These are phyloP conservation scores for Aspergillus phoenicis DNA, from an alignment of 2,329 filamentous ascomycete genomes.

Conservation along the genomic window DNA sequence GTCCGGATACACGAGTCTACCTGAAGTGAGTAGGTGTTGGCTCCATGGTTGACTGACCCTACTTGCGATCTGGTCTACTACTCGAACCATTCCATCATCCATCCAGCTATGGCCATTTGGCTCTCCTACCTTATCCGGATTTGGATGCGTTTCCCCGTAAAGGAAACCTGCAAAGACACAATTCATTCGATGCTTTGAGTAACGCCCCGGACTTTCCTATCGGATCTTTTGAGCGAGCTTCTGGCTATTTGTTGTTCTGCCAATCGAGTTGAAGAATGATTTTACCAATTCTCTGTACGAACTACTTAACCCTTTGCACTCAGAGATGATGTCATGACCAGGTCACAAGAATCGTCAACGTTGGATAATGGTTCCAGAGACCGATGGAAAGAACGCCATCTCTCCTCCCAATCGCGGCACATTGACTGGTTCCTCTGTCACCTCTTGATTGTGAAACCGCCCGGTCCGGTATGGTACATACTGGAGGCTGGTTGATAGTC, in stretches of 20 bases:
- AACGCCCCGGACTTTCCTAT: not conserved
- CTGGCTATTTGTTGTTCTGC: not conserved
- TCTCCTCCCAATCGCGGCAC: not conserved
- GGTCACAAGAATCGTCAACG: not conserved
- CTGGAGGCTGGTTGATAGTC: not conserved
- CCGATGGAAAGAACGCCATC: not conserved
- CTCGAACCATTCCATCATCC: not conserved
- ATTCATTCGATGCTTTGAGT: not conserved
- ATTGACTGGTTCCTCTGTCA: not conserved
- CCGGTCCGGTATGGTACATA: not conserved
- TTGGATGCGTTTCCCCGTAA: too few relatives aligned
- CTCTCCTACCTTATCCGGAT: not conserved
- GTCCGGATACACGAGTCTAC: not conserved
- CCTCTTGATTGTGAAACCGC: not conserved
- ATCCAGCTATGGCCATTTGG: not conserved
- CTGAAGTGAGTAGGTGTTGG: not conserved
- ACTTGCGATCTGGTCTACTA: not conserved
- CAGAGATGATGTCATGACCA: not conserved
- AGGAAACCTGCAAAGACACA: not conserved
- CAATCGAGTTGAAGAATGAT: not conserved
- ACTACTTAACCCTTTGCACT: too few relatives aligned
- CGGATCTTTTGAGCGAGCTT: not conserved
- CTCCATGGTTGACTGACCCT: not conserved
- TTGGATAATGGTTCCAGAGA: not conserved
- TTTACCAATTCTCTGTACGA: not conserved